phyloP scores from a whole-genome alignment of 352 stramenopile species.

The Phytophthora pini region DNA sequence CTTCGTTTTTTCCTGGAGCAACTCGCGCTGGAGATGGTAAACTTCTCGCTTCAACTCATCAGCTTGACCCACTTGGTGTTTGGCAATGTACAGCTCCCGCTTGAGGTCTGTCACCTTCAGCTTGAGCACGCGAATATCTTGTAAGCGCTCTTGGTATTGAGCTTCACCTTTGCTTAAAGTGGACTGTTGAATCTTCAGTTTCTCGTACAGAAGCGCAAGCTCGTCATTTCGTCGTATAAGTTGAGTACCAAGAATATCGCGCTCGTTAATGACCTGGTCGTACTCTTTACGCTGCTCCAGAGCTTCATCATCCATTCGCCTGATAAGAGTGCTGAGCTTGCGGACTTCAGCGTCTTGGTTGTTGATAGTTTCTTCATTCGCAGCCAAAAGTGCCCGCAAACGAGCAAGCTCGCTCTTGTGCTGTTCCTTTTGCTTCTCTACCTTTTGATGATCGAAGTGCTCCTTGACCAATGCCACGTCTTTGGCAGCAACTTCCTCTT shows the following conservation, averaged over 20 bases:
- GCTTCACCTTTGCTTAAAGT: constrained; percentile 93
- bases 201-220: constrained; percentile 97
- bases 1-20: constrained; percentile 96
- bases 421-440: constrained; percentile 95
- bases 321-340: constrained; percentile 92
- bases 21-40: constrained; percentile 90
- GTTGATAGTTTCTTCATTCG: constrained; percentile 94
- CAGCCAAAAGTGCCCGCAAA: constrained; percentile 85
- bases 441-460: constrained; percentile 95
- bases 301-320: constrained; percentile 94
- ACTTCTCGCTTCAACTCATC: constrained; percentile 91
- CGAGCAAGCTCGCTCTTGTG: constrained; percentile 94
- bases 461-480: constrained; percentile 96
- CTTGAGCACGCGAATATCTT: constrained; percentile 96
- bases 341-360: constrained; percentile 96
- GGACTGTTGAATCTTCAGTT: constrained; percentile 97
- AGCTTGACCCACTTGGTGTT: constrained; percentile 87
- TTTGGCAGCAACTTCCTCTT: constrained; percentile 96
- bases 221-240: constrained; percentile 97
- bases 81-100: constrained; percentile 91
- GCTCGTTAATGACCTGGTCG: constrained; percentile 96
- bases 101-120: constrained; percentile 95
- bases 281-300: constrained; percentile 96
- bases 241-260: constrained; percentile 97
- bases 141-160: constrained; percentile 93